Conservation (phyloP, 148 eudicot genomes). For the Rhododendron simsii region DNA sequence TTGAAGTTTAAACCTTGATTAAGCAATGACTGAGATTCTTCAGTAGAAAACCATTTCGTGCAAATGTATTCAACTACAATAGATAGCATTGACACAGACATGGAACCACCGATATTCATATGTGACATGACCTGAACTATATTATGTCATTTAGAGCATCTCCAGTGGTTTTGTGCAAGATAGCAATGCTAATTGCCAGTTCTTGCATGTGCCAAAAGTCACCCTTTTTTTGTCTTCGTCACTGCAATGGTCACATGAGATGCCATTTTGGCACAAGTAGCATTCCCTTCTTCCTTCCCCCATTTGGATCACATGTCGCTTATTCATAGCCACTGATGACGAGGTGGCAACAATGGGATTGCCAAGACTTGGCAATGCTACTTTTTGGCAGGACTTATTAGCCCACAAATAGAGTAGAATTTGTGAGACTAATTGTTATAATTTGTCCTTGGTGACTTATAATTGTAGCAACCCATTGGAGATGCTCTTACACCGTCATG, state of each 20-base stretch:
- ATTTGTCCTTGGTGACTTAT: neutral
- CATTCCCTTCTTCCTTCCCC: neutral
- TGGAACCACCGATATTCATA: neutral
- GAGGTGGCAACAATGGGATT: neutral
- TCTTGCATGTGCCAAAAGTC: neutral
- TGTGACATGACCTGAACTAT: too few relatives aligned
- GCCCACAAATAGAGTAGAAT: neutral
- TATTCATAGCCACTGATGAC: neutral
- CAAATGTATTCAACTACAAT: neutral
- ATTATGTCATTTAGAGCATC: neutral
- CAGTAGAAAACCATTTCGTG: neutral
- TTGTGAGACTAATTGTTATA: neutral
- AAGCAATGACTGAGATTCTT: neutral
- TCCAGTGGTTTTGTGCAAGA: neutral
- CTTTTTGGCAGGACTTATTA: neutral
- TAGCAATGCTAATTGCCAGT: neutral
- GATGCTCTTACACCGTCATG: neutral
- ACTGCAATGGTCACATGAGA: neutral
- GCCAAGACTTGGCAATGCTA: neutral
- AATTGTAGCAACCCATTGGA: neutral
- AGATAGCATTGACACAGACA: neutral
- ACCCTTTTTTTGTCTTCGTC: neutral
- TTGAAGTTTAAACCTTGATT: neutral
- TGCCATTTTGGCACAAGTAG: neutral
- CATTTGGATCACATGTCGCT: neutral